Base-by-base conservation (phyloP, 2,329 filamentous ascomycete genomes). In the Furcasterigmium sp. region DNA sequence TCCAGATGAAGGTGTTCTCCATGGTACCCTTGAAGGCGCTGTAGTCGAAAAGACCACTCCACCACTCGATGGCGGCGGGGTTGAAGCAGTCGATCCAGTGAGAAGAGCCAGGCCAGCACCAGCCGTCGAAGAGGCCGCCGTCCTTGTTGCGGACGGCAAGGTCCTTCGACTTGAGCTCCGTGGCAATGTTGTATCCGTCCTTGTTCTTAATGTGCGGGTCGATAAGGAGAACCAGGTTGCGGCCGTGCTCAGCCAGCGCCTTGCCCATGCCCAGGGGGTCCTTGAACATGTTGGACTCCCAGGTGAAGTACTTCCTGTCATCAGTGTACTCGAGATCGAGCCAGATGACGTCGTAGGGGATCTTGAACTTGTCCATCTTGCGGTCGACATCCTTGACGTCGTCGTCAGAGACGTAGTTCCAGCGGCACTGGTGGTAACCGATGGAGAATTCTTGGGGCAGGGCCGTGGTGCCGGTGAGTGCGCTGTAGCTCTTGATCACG, bases 261-360 rank as follows among this genome's bases (percentile, higher is more conserved):
- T 95, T 74, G 52, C 88, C 82, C 90, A 97, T 98, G 39, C 80
- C 78, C 39, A 86, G 78, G 0, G 93, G 91, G 54, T 97, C 82
- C 13, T 81, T 76, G 65, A 98, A 98, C 39, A 84, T 93, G 57
- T 95, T 76, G 17, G 83, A 78, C 57, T 98, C 91, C 87, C 90
- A 98, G 1, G 91, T 96, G 62, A 98, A 98, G 71, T 98, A 98
- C 69, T 95, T 94, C 68, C 93, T 91, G 63, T 86, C 90, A 47
- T 98, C 87, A 0, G 91, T 94, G 64, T 97, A 98, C 68, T 98
- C 93, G 53, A 98, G 88, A 56, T 98, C 93, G 15, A 98, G 82
- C 93, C 93, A 98, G 56, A 98, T 98, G 51, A 97, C 87, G 65
- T 98, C 93, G 68, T 97, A 98, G 0, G 93, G 93, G 43, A 98